Percentiles rank a stretch among this genome's conserved stretches.
Evolutionary conservation across 1,284 basidiomycete genomes (phyloP).

Genomic region (Melampsora larici-populina): DNA sequence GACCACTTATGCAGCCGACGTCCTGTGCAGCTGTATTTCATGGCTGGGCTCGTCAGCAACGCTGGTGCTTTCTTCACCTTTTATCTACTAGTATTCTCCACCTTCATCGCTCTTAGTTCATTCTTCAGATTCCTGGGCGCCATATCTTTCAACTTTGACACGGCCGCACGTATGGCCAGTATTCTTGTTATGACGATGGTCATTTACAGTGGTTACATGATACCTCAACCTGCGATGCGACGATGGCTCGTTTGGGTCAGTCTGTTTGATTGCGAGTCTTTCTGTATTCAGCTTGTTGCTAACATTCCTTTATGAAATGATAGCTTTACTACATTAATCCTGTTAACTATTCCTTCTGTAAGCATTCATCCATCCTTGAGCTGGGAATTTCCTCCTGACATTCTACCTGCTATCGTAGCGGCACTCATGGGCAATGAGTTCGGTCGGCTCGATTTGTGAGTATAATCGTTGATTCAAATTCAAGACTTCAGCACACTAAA

Average conservation of each 20-base stretch:
- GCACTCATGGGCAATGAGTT: no score
- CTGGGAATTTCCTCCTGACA: background rate
- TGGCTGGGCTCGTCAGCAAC: constrained; percentile 56
- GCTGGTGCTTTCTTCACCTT: constrained; percentile 59
- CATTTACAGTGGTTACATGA: no score
- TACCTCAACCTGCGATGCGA: constrained; percentile 66
- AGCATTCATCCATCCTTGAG: background rate
- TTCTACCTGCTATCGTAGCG: constrained; percentile 58
- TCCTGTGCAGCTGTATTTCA: constrained; percentile 48
- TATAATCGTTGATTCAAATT: background rate
- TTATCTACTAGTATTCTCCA: constrained; percentile 51
- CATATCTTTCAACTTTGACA: constrained; percentile 56
- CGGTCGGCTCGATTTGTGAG: constrained; percentile 59
- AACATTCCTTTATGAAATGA: background rate
- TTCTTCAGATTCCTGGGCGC: constrained; percentile 59
- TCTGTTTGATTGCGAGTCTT: constrained; percentile 29
- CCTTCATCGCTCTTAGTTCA: constrained; percentile 51
- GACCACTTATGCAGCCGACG: constrained; percentile 3
- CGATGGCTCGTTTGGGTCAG: constrained; percentile 80
- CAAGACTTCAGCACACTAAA: background rate
- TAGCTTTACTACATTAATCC: constrained; percentile 61
- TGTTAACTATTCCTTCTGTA: constrained; percentile 63
- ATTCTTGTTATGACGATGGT: constrained; percentile 47
- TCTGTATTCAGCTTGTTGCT: background rate
- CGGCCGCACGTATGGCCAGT: constrained; percentile 58